Evolutionary conservation across 495 filamentous ascomycete genomes (phyloP), one percentile per base, ranked within the genome.

Genomic region (Hypoxylon crocopeplum): DNA sequence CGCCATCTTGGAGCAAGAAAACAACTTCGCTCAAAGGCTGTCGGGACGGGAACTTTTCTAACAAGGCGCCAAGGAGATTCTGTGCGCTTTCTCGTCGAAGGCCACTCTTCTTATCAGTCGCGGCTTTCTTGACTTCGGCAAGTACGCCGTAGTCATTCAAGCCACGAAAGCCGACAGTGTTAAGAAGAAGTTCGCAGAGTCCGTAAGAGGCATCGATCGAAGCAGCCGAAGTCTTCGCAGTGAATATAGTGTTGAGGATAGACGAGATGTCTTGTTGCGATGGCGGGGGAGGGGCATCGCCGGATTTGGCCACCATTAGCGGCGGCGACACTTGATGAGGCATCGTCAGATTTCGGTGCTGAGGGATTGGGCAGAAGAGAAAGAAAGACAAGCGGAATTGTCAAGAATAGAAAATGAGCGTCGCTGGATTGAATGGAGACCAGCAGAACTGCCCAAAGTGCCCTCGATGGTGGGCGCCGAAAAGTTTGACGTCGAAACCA

Each of bases 61-160:
- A 92, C 12, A 99, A 70, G 48, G 94, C 94, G 46, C 94, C 95
- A 37, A 97, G 82, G 46, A 96, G 87, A 67, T 96, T 92, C 86
- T 98, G 95, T 42, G 93, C 89, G 69, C 94, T 91, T 74, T 98
- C 94, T 52, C 95, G 83, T 60, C 83, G 84, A 48, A 86, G 79
- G 5, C 88, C 89, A 76, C 87, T 92, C 80, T 98, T 98, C 85
- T 97, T 98, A 77, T 98, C 92, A 53, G 82, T 74, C 7, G 95
- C 92, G 41, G 89, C 91, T 78, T 96, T 97, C 74, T 88, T 88
- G 66, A 94, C 77, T 48, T 83, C 80, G 57, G 82, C 73, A 32
- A 91, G 57, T 56, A 97, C 75, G 66, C 87, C 87, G 77, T 97
- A 96, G 38, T 72, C 62, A 25, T 80, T 74, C 49, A 97, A 82